These are phyloP conservation scores for Tuber umbilicatum DNA, from an alignment of 495 filamentous ascomycete species.

Conservation along the genomic window DNA sequence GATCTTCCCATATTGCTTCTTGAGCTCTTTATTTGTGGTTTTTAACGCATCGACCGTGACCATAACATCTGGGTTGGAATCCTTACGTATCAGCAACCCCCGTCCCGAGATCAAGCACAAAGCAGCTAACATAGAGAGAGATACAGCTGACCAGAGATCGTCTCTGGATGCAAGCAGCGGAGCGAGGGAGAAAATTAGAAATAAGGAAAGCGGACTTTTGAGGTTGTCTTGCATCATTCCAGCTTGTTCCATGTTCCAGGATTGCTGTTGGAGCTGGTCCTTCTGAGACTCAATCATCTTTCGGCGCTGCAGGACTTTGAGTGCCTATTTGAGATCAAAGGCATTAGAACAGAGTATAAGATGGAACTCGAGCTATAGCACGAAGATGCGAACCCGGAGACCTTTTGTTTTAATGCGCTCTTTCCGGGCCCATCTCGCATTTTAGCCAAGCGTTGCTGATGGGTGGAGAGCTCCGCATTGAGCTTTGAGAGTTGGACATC, in stretches of 20 bases:
- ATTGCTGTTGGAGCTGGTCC: constrained; percentile 88
- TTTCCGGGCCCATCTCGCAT: constrained; percentile 98
- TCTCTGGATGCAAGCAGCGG: constrained; percentile 9
- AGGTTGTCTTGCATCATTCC: constrained; percentile 99
- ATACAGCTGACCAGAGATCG: not conserved
- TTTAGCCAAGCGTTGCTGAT: constrained; percentile 80
- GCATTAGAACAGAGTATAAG: not conserved
- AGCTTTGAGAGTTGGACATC: constrained; percentile 91
- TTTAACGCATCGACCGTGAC: constrained; percentile 97
- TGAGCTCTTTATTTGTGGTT: constrained; percentile 84
- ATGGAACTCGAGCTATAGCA: not conserved
- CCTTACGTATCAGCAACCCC: constrained; percentile 35
- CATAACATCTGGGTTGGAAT: constrained; percentile 61
- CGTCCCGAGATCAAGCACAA: constrained; percentile 7
- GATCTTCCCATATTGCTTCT: constrained; percentile 94
- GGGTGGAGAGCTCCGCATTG: constrained; percentile 81
- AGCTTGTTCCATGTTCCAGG: constrained; percentile 99
- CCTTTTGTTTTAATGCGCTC: constrained; percentile 79
- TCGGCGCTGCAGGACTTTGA: constrained; percentile 91
- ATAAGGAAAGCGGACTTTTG: constrained; percentile 52
- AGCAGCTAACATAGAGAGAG: constrained; percentile 19
- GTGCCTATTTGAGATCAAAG: constrained; percentile 47
- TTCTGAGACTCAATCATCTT: constrained; percentile 93
- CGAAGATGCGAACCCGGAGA: constrained; percentile 1
- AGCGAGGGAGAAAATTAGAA: not conserved